Evolutionary conservation across 116 monocot species (phyloP).

Genomic region (Phalaenopsis hybrid): DNA sequence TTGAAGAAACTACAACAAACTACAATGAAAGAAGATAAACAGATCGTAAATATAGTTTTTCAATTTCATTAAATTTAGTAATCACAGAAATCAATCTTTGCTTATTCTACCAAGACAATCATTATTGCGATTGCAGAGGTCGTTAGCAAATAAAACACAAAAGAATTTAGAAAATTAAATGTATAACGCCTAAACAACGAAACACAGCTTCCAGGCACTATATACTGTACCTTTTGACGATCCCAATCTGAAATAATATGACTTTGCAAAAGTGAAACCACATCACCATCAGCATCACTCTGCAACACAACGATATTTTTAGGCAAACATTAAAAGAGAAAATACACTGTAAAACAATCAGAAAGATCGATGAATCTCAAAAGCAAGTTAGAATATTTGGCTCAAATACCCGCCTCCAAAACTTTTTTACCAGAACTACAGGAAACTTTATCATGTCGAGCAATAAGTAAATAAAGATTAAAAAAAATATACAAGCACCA

Average conservation of each 20-base stretch:
- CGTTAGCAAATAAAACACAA: background rate
- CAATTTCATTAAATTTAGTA: background rate
- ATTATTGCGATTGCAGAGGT: background rate
- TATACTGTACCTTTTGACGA: slow-evolving; percentile 56
- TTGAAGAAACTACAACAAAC: background rate
- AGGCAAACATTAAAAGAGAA: background rate
- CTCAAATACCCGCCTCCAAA: background rate
- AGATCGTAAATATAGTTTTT: background rate
- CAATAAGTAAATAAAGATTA: background rate
- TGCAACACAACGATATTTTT: slow-evolving; percentile 18
- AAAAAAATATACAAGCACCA: background rate
- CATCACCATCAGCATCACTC: slow-evolving; percentile 52
- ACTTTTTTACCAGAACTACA: background rate
- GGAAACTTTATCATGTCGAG: background rate
- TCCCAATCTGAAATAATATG: slow-evolving; percentile 71
- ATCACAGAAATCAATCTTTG: background rate
- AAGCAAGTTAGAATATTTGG: background rate
- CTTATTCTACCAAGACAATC: background rate
- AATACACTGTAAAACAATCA: background rate
- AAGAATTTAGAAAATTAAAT: background rate
- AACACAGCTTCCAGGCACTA: background rate
- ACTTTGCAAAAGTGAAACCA: slow-evolving; percentile 46
- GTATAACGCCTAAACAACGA: background rate
- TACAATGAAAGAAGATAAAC: background rate
- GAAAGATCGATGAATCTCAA: background rate